Evolutionary conservation across 164 flowering plant species (phyloP), one percentile per base, ranked within the genome.

Genomic region (Euptelea pleiosperma): DNA sequence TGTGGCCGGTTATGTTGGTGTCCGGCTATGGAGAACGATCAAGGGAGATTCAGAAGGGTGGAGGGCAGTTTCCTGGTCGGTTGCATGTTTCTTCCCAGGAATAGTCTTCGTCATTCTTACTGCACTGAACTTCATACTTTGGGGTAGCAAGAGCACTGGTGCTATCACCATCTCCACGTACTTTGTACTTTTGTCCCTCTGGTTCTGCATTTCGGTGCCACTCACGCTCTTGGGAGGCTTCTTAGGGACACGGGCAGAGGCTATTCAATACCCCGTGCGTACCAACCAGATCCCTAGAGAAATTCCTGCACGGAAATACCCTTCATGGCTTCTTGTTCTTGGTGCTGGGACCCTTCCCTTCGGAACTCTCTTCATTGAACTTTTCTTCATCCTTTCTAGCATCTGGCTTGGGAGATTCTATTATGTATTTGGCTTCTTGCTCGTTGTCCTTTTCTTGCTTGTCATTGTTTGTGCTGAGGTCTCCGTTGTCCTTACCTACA

Each of bases 191-290:
- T 50, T 75, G 18, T 58, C 61, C 56, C 78, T 71, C 58, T 75
- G 78, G 78, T 75, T 75, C 45, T 75, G 75, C 59, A 71, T 75
- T 48, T 75, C 75, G 4, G 78, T 75, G 24, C 78, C 78, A n/a
- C 65, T 75, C 4, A 75, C 78, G 0, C 73, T 71, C 29, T 52
- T 75, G 61, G 78, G 78, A 40, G 78, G 78, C 2, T 64, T 61
- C 43, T 44, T 75, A 3, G 78, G 73, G 11, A 68, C 78, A 9
- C 37, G 67, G 19, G 67, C 78, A 44, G 73, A 58, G 57, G 60
- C 64, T 26, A 71, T 75, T 51, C 51, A 61, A 9, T 68, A 40
- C 45, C 75, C 78, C 14, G 75, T 75, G 12, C 50, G 78, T 46
- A 75, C 78, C 9, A 71, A 75, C 57, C 78, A 75, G 57, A 75